A percentile compares a stretch with the other conserved stretches of the same genome.
Conservation (phyloP, 2,329 filamentous ascomycete species). For the Sclerotinia minor region DNA sequence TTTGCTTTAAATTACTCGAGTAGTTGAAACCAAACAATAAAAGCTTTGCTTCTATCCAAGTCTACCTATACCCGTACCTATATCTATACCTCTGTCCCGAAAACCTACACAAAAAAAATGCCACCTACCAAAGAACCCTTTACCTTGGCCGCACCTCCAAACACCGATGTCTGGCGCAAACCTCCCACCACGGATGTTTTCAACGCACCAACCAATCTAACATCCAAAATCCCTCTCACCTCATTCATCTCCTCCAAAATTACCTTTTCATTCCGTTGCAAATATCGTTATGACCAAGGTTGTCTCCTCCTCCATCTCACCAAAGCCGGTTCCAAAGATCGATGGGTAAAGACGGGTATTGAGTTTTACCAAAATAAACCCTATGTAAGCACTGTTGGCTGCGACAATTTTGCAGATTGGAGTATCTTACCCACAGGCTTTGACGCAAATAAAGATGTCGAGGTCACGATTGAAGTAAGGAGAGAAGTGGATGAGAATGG, state of each 20-base stretch:
- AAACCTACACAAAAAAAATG: not conserved
- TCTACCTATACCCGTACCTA: not conserved
- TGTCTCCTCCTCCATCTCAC: slow-evolving; percentile 20
- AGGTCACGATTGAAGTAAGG: slow-evolving; percentile 17
- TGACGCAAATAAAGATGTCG: not conserved
- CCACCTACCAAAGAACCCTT: slow-evolving; percentile 18
- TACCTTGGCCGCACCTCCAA: slow-evolving; percentile 4
- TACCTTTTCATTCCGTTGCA: slow-evolving; percentile 16
- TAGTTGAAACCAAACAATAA: not conserved
- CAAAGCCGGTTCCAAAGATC: not conserved
- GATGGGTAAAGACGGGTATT: slow-evolving; percentile 22
- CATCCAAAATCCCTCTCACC: not conserved
- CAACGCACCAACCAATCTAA: slow-evolving; percentile 15
- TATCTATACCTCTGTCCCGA: not conserved
- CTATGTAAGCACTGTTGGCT: slow-evolving; percentile 17
- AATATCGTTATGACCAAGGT: slow-evolving; percentile 21
- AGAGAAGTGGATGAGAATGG: slow-evolving; percentile 17
- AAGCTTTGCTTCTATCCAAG: too few species aligned
- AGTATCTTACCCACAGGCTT: slow-evolving; percentile 10
- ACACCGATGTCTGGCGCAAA: slow-evolving; percentile 22
- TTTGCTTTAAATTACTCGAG: not conserved
- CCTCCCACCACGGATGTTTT: slow-evolving; percentile 20
- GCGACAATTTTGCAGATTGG: slow-evolving; percentile 17
- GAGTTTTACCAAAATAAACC: slow-evolving; percentile 17
- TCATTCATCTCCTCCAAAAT: slow-evolving; percentile 8